phyloP scores from a whole-genome alignment of 352 stramenopile species.

The Plasmopara halstedii region DNA sequence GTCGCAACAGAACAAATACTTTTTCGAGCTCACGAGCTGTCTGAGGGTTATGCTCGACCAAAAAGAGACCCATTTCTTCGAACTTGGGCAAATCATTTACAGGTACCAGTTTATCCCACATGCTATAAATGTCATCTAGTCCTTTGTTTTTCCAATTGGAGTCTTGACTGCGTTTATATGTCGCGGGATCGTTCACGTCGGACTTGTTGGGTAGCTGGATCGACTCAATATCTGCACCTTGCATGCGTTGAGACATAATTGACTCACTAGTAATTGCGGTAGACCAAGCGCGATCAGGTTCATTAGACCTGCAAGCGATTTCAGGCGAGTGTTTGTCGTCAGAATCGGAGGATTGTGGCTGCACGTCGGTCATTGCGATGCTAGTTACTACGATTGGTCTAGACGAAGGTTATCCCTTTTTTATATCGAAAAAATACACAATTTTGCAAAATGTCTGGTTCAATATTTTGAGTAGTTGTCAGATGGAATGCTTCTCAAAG shows the following conservation, averaged over 20 bases:
- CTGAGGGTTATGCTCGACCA: conserved; percentile 66
- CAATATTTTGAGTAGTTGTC: too few relatives aligned
- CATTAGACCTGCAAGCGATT: not conserved
- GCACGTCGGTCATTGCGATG: conserved; percentile 12
- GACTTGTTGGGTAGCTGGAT: conserved; percentile 11
- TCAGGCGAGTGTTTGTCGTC: not conserved
- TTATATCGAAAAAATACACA: too few relatives aligned
- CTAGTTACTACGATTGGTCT: not conserved
- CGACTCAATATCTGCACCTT: conserved; percentile 28
- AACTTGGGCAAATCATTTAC: conserved; percentile 57
- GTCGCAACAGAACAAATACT: conserved; percentile 72
- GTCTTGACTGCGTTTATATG: conserved; percentile 81
- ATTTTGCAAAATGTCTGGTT: too few relatives aligned
- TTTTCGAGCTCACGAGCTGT: conserved; percentile 79
- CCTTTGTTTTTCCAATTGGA: conserved; percentile 73
- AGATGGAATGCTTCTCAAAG: too few relatives aligned
- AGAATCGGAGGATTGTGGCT: conserved; percentile 1
- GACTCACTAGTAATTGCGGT: not conserved
- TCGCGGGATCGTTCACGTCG: conserved; percentile 71
- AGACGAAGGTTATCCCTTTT: not conserved
- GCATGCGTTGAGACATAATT: not conserved
- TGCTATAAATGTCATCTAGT: conserved; percentile 83
- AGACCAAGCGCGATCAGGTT: not conserved
- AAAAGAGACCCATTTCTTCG: conserved; percentile 75
- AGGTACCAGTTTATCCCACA: conserved; percentile 79